Conservation (phyloP, 768 basidiomycete species). For the Boletus sensibilis region DNA sequence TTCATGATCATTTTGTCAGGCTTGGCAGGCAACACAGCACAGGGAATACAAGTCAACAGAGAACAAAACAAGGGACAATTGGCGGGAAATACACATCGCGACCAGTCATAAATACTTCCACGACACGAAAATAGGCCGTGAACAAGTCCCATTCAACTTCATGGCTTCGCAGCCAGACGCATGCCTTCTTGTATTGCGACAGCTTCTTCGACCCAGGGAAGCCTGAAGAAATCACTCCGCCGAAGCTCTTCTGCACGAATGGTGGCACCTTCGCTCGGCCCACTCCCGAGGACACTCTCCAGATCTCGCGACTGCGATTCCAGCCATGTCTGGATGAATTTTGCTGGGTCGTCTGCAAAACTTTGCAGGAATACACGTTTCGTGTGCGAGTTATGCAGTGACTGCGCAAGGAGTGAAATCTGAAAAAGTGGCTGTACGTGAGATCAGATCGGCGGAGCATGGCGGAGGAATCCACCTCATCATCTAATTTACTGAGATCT, state of each 20-base stretch:
- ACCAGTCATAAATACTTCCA: constrained; percentile 1
- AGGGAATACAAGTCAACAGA: not conserved
- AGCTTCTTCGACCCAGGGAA: constrained; percentile 92
- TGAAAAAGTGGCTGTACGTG: constrained; percentile 31
- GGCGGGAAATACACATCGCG: not conserved
- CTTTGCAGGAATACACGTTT: constrained; percentile 84
- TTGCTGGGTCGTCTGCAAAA: constrained; percentile 75
- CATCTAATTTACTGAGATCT: constrained; percentile 73
- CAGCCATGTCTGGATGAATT: constrained; percentile 87
- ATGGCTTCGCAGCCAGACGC: constrained; percentile 57
- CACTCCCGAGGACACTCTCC: constrained; percentile 86
- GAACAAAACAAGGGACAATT: not conserved
- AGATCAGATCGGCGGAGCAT: constrained; percentile 14
- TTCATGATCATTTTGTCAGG: not conserved
- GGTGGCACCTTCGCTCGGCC: constrained; percentile 72
- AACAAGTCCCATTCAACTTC: not conserved
- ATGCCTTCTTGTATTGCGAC: constrained; percentile 83
- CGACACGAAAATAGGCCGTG: not conserved
- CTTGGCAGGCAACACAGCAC: not conserved
- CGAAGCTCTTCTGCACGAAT: constrained; percentile 87
- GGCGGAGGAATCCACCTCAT: constrained; percentile 59
- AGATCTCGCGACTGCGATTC: constrained; percentile 90
- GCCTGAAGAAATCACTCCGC: constrained; percentile 84
- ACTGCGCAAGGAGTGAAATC: constrained; percentile 84
- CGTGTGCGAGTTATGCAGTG: constrained; percentile 81